phyloP scores from a whole-genome alignment of 2,329 filamentous ascomycete species.

The Claviceps sp. region DNA sequence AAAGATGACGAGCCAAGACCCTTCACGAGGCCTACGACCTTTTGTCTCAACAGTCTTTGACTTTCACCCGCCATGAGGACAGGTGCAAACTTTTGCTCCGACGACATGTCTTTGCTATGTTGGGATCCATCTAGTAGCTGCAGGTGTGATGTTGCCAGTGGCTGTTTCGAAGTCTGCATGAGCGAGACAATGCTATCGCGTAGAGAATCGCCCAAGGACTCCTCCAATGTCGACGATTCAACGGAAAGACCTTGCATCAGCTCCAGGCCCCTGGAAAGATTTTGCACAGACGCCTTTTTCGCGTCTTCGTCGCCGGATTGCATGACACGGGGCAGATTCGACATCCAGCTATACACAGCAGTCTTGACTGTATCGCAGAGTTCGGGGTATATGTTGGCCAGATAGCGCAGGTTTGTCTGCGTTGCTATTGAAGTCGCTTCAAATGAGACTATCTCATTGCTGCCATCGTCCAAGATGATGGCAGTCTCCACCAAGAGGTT shows the following conservation, averaged over 20 bases:
- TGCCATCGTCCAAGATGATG: conserved; percentile 49
- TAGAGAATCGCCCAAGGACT: conserved; percentile 53
- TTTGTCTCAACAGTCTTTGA: conserved; percentile 46
- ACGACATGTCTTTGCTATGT: conserved; percentile 7
- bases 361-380: conserved; percentile 53
- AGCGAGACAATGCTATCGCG: conserved; percentile 56
- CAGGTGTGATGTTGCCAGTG: conserved; percentile 11
- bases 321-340: conserved; percentile 68
- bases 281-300: conserved; percentile 59
- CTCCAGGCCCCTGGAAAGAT: conserved; percentile 61
- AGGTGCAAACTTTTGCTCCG: conserved; percentile 35
- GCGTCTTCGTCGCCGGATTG: conserved; percentile 69
- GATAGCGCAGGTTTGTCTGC: conserved; percentile 41
- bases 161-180: conserved; percentile 14
- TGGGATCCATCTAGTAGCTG: conserved; percentile 15
- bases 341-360: conserved; percentile 68
- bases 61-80: conserved; percentile 52
- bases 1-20: conserved; percentile 43
- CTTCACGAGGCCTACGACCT: conserved; percentile 44
- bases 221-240: conserved; percentile 52
- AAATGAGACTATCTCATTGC: conserved; percentile 21
- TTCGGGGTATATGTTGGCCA: conserved; percentile 48
- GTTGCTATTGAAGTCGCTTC: conserved; percentile 14
- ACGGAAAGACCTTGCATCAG: conserved; percentile 50
- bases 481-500: conserved; percentile 69